Evolutionary conservation across 306 rosid species (phyloP).

Genomic region (Parietaria judaica): DNA sequence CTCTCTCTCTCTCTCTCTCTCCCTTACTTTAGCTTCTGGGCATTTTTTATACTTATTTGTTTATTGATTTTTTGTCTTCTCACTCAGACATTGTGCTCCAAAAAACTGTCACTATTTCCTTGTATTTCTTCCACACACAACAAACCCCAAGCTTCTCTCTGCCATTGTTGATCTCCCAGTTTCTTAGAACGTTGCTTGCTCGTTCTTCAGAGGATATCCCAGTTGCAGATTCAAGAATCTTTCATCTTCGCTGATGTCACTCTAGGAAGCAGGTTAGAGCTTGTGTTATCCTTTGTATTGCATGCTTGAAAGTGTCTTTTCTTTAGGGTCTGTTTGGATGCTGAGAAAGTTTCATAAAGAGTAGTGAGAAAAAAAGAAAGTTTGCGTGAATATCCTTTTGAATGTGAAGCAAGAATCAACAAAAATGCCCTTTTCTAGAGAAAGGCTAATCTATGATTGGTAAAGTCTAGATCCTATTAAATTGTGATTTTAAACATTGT

Average conservation of each 20-base stretch:
- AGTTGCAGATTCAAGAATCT: conserved; percentile 10
- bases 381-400: too few relatives aligned
- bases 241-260: conserved; percentile 2
- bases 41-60: neutral
- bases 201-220: conserved; percentile 6
- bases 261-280: conserved; percentile 13
- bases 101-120: conserved; percentile 10
- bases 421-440: too few relatives aligned
- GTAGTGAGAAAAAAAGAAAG: neutral
- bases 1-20: conserved; percentile 20
- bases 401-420: too few relatives aligned
- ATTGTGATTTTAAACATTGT: neutral
- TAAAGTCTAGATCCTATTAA: conserved; percentile 6
- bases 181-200: neutral
- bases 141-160: conserved; percentile 5
- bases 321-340: neutral
- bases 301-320: neutral
- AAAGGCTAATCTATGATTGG: too few relatives aligned
- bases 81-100: conserved; percentile 21
- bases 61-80: conserved; percentile 24
- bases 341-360: neutral
- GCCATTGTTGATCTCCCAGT: conserved; percentile 7
- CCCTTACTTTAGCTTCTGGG: conserved; percentile 11
- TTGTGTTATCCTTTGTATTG: neutral
- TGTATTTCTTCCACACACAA: neutral